Conservation (phyloP, 768 basidiomycete species). For the Pulveroboletus sp. region DNA sequence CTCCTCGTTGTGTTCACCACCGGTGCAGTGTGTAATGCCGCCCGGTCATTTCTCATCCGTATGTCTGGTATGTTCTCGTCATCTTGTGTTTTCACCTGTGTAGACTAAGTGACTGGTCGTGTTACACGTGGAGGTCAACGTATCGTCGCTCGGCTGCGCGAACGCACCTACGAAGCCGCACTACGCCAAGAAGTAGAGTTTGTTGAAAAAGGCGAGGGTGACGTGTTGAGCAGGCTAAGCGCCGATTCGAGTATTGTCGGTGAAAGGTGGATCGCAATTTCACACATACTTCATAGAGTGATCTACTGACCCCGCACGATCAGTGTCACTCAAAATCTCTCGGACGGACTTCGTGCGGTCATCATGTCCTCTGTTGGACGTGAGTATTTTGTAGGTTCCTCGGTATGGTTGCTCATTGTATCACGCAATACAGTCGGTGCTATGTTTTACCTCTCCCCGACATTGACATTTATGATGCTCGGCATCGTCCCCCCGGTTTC, state of each 20-base stretch:
- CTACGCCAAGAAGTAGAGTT: constrained; percentile 89
- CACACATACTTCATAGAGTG: background rate
- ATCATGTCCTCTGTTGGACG: constrained; percentile 94
- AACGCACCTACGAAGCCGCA: constrained; percentile 78
- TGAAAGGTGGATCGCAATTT: constrained; percentile 55
- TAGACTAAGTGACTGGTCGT: background rate
- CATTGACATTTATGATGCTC: constrained; percentile 88
- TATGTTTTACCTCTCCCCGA: constrained; percentile 91
- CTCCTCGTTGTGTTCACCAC: constrained; percentile 75
- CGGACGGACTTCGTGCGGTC: constrained; percentile 74
- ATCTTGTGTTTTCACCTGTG: background rate
- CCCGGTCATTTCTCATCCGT: constrained; percentile 79
- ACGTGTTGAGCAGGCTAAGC: constrained; percentile 86
- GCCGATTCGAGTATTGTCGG: constrained; percentile 93
- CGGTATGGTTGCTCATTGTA: background rate
- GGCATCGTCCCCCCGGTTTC: constrained; percentile 86
- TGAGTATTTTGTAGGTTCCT: constrained; percentile 36
- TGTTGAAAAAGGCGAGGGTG: constrained; percentile 89
- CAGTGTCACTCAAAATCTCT: constrained; percentile 71
- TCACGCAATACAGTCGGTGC: constrained; percentile 60
- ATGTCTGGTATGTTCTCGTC: constrained; percentile 54
- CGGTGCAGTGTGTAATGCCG: constrained; percentile 85
- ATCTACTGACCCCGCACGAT: background rate
- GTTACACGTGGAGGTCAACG: constrained; percentile 54
- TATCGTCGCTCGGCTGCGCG: constrained; percentile 83